Evolutionary conservation across 805 yeast genomes (phyloP), one percentile per base, ranked within the genome.

Genomic region (Candida insectorum): DNA sequence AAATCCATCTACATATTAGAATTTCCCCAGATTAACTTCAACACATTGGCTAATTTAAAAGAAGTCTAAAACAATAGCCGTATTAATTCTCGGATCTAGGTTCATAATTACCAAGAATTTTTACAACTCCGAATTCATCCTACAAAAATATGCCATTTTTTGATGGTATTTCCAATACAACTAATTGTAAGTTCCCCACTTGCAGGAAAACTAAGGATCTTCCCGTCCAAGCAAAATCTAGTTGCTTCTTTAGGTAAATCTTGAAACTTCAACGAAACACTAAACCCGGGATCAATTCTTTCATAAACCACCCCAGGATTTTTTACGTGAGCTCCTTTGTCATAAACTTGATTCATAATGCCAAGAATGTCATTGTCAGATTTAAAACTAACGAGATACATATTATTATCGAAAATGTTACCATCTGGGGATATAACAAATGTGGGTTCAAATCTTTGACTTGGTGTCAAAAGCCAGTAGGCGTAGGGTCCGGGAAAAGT

Each of bases 191-290:
- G 16, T 25, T 40, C 34, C 17, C 41, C 44, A 11, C 32, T 23
- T 12, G 48, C 54, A 2, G 70, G 69, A 10, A 59, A 31, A 10
- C 36, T 47, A 11, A 62, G 43, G 15, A 76, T 78, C 13, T 71
- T 58, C 0, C 93, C 93, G 53, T 83, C 93, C 9, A 83, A 49
- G 48, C 91, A 83, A 52, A 81, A 69, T 21, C 87, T 58, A 40
- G 73, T 26, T 16, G 30, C 24, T 20, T 20, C 23, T 11, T 8
- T 8, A 11, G 23, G 8, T 20, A 20, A 11, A 20, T 11, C 23
- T 8, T 11, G 10, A 20, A 20, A 34, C 5, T 2, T 24, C n/a
- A 34, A 12, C 7, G 10, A 8, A 2, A 34, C 21, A 12, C 5
- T 6, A 13, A 25, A 30, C 12, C 14, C 16, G 12, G 32, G 16